Conservation (phyloP, 331 rosid genomes). For the Rosa hybrid region DNA sequence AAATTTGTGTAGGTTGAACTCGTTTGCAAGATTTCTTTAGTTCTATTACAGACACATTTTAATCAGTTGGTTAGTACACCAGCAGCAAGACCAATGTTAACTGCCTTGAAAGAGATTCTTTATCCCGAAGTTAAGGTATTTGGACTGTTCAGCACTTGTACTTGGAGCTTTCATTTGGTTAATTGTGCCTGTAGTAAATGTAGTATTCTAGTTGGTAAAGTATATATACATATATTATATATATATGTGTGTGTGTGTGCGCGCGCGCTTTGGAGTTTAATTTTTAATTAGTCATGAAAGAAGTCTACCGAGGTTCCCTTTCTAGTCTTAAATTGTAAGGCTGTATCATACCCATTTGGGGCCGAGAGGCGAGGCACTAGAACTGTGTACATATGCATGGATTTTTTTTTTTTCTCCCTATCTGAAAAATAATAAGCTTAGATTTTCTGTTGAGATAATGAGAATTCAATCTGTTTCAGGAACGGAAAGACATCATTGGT, state of each 20-base stretch:
- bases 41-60: conserved; percentile 72
- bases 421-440: neutral
- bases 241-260: no score
- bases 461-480: conserved; percentile 53
- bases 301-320: neutral
- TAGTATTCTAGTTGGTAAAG: neutral
- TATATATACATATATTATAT: neutral
- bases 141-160: neutral
- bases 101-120: conserved; percentile 60
- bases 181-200: neutral
- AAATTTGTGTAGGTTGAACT: conserved; percentile 82
- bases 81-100: conserved; percentile 69
- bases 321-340: neutral
- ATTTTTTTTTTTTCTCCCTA: neutral
- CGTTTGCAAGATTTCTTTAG: conserved; percentile 67
- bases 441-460: conserved; percentile 25
- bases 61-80: conserved; percentile 81
- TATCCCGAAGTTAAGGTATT: conserved; percentile 79
- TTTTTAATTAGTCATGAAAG: neutral
- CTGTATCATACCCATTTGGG: neutral
- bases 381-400: neutral
- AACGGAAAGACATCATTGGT: conserved; percentile 79
- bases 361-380: neutral
- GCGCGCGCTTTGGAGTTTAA: neutral
- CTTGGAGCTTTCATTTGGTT: neutral